A percentile compares a stretch with the other conserved stretches of the same genome.
phyloP scores from a whole-genome alignment of 2,329 filamentous ascomycete genomes.

The Lachnellula suecica region DNA sequence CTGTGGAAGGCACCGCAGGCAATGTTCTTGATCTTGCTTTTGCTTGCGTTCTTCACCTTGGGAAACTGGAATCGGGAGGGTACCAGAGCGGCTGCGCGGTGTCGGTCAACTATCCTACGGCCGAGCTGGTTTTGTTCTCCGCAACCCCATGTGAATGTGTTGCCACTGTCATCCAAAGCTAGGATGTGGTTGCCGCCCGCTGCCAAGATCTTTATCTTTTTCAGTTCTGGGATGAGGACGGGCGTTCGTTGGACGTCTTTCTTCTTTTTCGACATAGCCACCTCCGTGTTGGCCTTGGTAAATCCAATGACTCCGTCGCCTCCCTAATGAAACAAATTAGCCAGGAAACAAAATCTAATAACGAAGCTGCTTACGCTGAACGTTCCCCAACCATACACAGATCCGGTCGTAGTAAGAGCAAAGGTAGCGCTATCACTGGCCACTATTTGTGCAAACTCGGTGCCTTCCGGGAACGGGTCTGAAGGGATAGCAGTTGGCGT shows the following conservation, averaged over 20 bases:
- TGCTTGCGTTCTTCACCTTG: no score
- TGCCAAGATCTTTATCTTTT: slow-evolving; percentile 51
- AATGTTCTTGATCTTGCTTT: slow-evolving; percentile 12
- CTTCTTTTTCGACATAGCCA: slow-evolving; percentile 14
- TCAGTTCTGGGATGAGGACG: slow-evolving; percentile 53
- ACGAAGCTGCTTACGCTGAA: slow-evolving; percentile 71
- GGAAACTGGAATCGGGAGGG: slow-evolving; percentile 29
- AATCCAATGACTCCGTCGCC: slow-evolving; percentile 65
- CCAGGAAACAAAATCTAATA: no score
- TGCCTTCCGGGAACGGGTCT: slow-evolving; percentile 51
- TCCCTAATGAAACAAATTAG: no score
- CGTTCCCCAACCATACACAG: slow-evolving; percentile 80
- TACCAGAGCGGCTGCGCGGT: slow-evolving; percentile 19
- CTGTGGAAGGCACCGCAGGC: slow-evolving; percentile 72
- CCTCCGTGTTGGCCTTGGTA: slow-evolving; percentile 8
- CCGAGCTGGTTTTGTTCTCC: slow-evolving; percentile 50
- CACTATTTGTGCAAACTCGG: slow-evolving; percentile 64
- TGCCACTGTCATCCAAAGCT: slow-evolving; percentile 55
- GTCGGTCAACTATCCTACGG: slow-evolving; percentile 33
- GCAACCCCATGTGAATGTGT: slow-evolving; percentile 64
- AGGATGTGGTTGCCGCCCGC: slow-evolving; percentile 58
- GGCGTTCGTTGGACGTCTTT: slow-evolving; percentile 20
- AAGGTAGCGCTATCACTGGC: slow-evolving; percentile 76
- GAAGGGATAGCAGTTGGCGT: slow-evolving; percentile 56
- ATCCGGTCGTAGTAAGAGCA: slow-evolving; percentile 71